Evolutionary conservation across 768 basidiomycete species (phyloP), one percentile per base, ranked within the genome.

Genomic region (Suillus tomentosus): DNA sequence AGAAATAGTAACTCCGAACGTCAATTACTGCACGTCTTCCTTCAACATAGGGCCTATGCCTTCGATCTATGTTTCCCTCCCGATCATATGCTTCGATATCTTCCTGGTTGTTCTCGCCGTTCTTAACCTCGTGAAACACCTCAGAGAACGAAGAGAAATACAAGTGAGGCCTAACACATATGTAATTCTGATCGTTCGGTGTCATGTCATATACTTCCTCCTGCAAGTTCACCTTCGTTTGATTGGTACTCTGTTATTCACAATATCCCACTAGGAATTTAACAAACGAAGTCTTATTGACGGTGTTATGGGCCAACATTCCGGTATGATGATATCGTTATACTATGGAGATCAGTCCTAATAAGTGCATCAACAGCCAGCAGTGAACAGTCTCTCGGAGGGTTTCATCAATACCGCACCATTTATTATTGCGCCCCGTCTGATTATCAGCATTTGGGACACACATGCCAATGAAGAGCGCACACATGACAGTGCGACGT

Each of bases 1-100:
- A 56, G 36, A 56, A 15, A 56, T 56, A 56, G n/a, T 56, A 22
- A 56, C 55, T 56, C 55, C 55, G 2, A 13, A 56, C 13, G 36
- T 37, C 36, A 39, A 15, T 3, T 56, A 56, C 22, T 56, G 55
- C 55, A 56, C 36, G 14, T 3, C 14, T n/a, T 15, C 36, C 34
- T 56, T 56, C 55, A 56, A 56, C 3, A 14, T 56, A 4, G 55
- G 55, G 7, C 55, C 55, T 37, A 37, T 39, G 55, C n/a, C 22
- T 39, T 13, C 55, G 13, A 22, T 56, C n/a, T 56, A 56, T 56
- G 8, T 22, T 37, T 54, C 53, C 34, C 36, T 54, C 34, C 53
- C 53, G 19, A 13, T 54, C 53, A 5, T 54, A 36, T n/a, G 36
- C 55, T 56, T 22, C 13, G 55, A 56, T 37, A 22, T 39, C 13